Conservation (phyloP, 2,329 filamentous ascomycete species). For the Colletotrichum musae region DNA sequence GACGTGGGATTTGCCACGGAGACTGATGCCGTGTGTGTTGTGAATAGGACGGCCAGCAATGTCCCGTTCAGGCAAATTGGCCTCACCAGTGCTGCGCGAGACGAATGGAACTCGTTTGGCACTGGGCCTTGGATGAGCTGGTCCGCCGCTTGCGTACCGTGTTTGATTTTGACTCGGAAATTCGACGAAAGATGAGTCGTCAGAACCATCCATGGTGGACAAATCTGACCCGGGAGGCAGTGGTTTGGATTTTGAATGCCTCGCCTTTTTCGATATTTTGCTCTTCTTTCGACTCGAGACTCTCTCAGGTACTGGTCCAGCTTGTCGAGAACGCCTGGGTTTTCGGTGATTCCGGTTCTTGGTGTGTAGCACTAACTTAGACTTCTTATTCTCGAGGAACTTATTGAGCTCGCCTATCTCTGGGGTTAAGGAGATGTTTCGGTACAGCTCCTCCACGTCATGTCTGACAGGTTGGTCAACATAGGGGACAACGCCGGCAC, state of each 20-base stretch:
- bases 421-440: conserved; percentile 33
- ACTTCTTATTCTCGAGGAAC: conserved; percentile 23
- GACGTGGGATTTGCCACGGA: conserved; percentile 67
- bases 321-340: background rate
- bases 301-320: conserved; percentile 30
- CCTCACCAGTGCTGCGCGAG: conserved; percentile 40
- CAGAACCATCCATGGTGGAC: conserved; percentile 37
- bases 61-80: conserved; percentile 46
- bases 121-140: conserved; percentile 31
- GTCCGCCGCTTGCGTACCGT: conserved; percentile 39
- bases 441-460: conserved; percentile 38
- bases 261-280: conserved; percentile 3
- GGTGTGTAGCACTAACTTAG: conserved; percentile 10
- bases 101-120: conserved; percentile 29
- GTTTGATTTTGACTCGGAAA: conserved; percentile 36
- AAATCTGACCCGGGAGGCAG: conserved; percentile 13
- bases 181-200: conserved; percentile 37
- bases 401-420: conserved; percentile 16
- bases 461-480: conserved; percentile 44
- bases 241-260: conserved; percentile 24
- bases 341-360: background rate
- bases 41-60: conserved; percentile 46
- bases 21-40: conserved; percentile 55
- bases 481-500: conserved; percentile 24
- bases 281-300: conserved; percentile 35